Evolutionary conservation across 768 basidiomycete species (phyloP), one percentile per base, ranked within the genome.

Genomic region (Amanita subjunquillea): DNA sequence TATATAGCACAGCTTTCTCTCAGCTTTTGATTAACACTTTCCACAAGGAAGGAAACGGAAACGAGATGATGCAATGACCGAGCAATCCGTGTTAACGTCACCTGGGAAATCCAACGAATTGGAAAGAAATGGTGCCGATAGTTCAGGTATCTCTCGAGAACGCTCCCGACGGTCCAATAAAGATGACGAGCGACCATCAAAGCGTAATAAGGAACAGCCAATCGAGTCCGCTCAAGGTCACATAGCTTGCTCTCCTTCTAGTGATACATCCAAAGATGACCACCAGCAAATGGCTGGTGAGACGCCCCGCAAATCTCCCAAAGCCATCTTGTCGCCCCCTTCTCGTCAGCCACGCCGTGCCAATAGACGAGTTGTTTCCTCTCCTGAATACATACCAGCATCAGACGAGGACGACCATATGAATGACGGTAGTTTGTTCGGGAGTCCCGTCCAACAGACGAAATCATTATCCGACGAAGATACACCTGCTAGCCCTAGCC

Each of bases 361-460:
- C 15, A 53, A 17, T 17, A 22, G 51, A 20, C 51, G 51, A 8
- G n/a, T 44, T 17, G 30, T 53, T n/a, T 32, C 36, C 20, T 45
- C 51, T 8, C 51, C 51, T 15, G 72, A 73, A 46, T 59, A 63
- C 13, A 61, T 67, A 39, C 61, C 63, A 23, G 57, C 66, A 6
- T 65, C 64, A 15, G 65, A 67, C 27, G 72, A 71, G 9, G 71
- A 74, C 50, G 66, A 64, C 47, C 65, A 65, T 25, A 60, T 64
- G 44, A 23, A 37, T n/a, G 20, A 34, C 34, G 51, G 42, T n/a
- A 46, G 43, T 23, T 36, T 53, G 13, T 53, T 53, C 13, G 43
- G 51, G 2, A 53, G 51, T 46, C 51, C 51, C 2, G 6, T 17
- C 23, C 20, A 45, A 25, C 50, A 9, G 29, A 27, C 42, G 3